Conservation (phyloP, 2,329 filamentous ascomycete genomes). For the Zasmidium citrigriseum region DNA sequence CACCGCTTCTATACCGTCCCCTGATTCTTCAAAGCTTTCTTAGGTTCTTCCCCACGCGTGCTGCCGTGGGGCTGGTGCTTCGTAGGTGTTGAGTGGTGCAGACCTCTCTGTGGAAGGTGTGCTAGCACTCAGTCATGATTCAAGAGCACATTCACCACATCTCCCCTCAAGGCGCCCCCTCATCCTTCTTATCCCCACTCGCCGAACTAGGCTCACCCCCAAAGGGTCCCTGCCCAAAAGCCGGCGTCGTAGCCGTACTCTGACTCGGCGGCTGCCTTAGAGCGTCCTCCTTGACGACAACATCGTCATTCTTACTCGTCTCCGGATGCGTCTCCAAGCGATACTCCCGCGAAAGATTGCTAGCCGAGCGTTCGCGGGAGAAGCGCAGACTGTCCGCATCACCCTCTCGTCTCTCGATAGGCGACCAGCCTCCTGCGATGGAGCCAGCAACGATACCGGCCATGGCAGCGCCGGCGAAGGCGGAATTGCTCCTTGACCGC, state of each 20-base stretch:
- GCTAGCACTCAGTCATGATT: too few species aligned
- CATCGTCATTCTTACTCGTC: conserved; percentile 49
- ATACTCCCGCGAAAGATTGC: conserved; percentile 35
- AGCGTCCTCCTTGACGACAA: conserved; percentile 46
- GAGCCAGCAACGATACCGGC: conserved; percentile 79
- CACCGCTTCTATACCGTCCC: too few species aligned
- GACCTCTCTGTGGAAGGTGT: too few species aligned
- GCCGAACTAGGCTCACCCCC: conserved; percentile 39
- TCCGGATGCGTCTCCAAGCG: conserved; percentile 52
- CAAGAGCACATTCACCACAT: too few species aligned
- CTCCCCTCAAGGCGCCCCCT: conserved; percentile 34
- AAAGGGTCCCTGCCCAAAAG: conserved; percentile 46
- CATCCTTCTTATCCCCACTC: conserved; percentile 31
- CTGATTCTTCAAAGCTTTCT: too few species aligned
- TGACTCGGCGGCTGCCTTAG: conserved; percentile 45
- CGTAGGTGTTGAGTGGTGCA: too few species aligned
- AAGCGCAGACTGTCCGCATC: conserved; percentile 30
- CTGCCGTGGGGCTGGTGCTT: too few species aligned
- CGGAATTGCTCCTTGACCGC: conserved; percentile 70
- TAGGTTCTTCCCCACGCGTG: too few species aligned
- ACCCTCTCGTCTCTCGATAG: conserved; percentile 56
- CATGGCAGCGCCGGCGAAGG: conserved; percentile 76
- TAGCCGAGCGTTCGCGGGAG: conserved; percentile 31
- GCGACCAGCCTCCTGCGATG: conserved; percentile 72
- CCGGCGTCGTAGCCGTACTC: conserved; percentile 45